These are phyloP conservation scores for Saccharomycopsis malanga DNA, from an alignment of 805 yeast species.

Conservation along the genomic window DNA sequence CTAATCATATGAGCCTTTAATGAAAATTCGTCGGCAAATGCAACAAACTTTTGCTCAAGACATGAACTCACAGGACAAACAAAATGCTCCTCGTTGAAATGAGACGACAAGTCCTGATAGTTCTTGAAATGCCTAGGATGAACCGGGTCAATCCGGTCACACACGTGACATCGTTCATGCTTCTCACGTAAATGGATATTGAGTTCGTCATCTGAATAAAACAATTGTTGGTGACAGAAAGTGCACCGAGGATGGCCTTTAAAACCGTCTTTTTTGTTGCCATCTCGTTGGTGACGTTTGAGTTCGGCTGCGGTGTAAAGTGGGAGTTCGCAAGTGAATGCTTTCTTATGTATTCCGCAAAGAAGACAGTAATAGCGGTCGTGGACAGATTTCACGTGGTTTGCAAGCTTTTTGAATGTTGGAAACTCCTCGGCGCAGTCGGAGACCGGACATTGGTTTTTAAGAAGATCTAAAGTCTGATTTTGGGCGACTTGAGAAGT, in stretches of 20 bases:
- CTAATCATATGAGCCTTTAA: constrained; percentile 80
- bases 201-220: constrained; percentile 85
- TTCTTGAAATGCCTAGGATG: constrained; percentile 70
- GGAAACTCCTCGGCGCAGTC: constrained; percentile 34
- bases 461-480: constrained; percentile 45
- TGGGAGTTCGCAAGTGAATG: constrained; percentile 65
- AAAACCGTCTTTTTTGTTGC: constrained; percentile 79
- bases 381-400: constrained; percentile 63
- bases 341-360: constrained; percentile 70
- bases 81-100: constrained; percentile 68
- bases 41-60: constrained; percentile 85
- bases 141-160: constrained; percentile 60
- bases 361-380: constrained; percentile 60
- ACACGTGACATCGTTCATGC: constrained; percentile 87
- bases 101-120: constrained; percentile 67
- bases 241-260: constrained; percentile 85
- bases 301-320: constrained; percentile 56
- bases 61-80: constrained; percentile 73
- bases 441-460: constrained; percentile 46
- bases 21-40: constrained; percentile 79
- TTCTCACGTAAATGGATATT: constrained; percentile 70
- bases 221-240: constrained; percentile 66
- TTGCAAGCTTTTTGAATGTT: constrained; percentile 50
- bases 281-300: constrained; percentile 61
- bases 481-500: constrained; percentile 36